Base-by-base conservation (phyloP, 345 rosid species). In the Eucalyptus regnans region DNA sequence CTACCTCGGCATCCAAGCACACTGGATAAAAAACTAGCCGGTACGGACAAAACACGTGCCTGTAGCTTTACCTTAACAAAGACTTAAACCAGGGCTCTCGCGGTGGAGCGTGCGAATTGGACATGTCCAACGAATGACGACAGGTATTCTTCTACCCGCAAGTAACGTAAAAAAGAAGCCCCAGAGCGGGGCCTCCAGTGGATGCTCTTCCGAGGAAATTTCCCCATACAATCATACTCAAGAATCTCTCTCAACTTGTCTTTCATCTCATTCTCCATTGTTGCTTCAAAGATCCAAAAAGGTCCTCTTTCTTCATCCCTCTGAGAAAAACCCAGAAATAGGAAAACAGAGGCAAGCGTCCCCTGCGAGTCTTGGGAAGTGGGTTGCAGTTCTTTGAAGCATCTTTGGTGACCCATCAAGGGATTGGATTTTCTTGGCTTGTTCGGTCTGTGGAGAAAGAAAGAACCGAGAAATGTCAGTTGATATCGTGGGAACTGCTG, bases 181-280 rank as follows among this genome's bases (percentile, higher is more conserved):
- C 52, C 4, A 64, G 9, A 52, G 23, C 4, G 23, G 0, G 23
- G 58, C 23, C 58, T 52, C 87, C 8, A 50, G 16, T 89, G 1
- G 62, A 23, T 23, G 25, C 22, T 58, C 12, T 5, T 10, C 64
- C 12, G 62, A 23, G 64, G 6, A 58, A 23, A 23, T 23, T 23
- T 22, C 6, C 62, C 62, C 41, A 37, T 37, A 41, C 5, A 41
- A 41, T 41, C 41, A 7, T 17, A 1, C 56, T 56, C 62, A 2
- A 9, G 0, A 23, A 4, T 23, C 62, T 9, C 1, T 25, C 64
- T 23, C 0, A 0, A 1, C 13, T 23, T 0, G 4, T 58, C n/a
- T 25, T 25, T 58, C n/a, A 25, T 58, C 64, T 58, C 64, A 58
- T 0, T 1, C 64, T 25, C 64, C 64, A 10, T 58, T 58, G 15